Evolutionary conservation across 2,329 filamentous ascomycete genomes (phyloP).

Genomic region (Aspergillus floridensis): DNA sequence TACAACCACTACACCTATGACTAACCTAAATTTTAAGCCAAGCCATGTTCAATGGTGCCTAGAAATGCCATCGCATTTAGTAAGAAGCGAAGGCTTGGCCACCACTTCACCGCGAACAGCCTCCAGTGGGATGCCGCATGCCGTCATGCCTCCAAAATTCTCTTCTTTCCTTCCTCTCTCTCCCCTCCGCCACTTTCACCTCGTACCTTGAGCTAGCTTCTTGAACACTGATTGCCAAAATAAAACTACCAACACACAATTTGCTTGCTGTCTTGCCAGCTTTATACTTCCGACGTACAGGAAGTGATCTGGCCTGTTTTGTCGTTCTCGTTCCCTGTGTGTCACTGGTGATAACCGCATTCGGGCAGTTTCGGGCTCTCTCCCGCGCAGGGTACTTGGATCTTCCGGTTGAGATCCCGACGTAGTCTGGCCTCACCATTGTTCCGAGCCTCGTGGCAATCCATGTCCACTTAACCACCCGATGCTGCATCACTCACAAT

Average conservation of each 20-base stretch:
- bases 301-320: not conserved
- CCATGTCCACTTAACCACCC: not conserved
- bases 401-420: slow-evolving; percentile 1
- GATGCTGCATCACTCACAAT: not conserved
- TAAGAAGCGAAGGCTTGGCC: not conserved
- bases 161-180: not conserved
- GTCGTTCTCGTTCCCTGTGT: slow-evolving; percentile 5
- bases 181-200: not conserved
- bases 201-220: not conserved
- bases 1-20: no score
- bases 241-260: not conserved
- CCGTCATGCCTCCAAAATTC: slow-evolving; percentile 8
- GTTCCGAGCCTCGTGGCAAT: not conserved
- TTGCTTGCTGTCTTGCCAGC: not conserved
- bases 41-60: not conserved
- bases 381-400: slow-evolving; percentile 13
- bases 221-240: not conserved
- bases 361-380: slow-evolving; percentile 27
- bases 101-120: slow-evolving; percentile 1
- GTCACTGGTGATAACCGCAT: slow-evolving; percentile 4
- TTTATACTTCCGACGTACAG: not conserved
- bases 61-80: not conserved
- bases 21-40: not conserved
- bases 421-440: not conserved
- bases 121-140: not conserved